Conservation (phyloP, 225 moss, liverwort and hornwort genomes). For the Pseudisothecium myosuroides region DNA sequence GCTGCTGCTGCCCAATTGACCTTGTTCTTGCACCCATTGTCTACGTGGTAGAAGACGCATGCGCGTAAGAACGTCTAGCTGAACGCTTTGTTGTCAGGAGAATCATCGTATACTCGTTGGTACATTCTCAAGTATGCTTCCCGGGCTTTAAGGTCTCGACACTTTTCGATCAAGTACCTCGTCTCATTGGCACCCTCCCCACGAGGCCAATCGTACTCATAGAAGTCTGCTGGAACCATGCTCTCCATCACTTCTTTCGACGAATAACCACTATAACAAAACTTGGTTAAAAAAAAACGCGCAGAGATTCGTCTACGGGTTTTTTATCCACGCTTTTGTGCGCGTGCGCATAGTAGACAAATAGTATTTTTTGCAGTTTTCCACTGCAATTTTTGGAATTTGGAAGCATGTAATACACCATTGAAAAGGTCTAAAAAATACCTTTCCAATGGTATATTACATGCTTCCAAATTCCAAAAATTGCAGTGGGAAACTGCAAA, state of each 20-base stretch:
- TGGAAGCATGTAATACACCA: too few relatives aligned
- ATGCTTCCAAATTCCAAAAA: too few relatives aligned
- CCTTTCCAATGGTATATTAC: too few relatives aligned
- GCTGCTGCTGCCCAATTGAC: neutral
- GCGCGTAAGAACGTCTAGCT: neutral
- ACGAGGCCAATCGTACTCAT: neutral
- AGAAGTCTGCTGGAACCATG: neutral
- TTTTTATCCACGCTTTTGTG: neutral
- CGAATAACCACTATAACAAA: fast-evolving
- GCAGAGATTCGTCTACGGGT: too few relatives aligned
- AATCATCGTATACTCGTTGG: neutral
- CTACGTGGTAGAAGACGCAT: neutral
- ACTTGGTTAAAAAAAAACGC: too few relatives aligned
- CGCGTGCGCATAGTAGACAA: too few relatives aligned
- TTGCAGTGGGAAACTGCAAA: too few relatives aligned
- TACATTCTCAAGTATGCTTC: neutral
- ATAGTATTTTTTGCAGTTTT: too few relatives aligned
- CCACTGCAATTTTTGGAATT: too few relatives aligned
- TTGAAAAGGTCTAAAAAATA: too few relatives aligned
- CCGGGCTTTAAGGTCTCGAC: fast-evolving
- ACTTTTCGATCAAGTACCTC: neutral
- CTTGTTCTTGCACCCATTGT: fast-evolving
- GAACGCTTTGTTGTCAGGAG: neutral
- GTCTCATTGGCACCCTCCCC: neutral
- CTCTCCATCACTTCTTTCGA: neutral